Conservation (phyloP, 805 yeast species). For the Suhomyces sp. region DNA sequence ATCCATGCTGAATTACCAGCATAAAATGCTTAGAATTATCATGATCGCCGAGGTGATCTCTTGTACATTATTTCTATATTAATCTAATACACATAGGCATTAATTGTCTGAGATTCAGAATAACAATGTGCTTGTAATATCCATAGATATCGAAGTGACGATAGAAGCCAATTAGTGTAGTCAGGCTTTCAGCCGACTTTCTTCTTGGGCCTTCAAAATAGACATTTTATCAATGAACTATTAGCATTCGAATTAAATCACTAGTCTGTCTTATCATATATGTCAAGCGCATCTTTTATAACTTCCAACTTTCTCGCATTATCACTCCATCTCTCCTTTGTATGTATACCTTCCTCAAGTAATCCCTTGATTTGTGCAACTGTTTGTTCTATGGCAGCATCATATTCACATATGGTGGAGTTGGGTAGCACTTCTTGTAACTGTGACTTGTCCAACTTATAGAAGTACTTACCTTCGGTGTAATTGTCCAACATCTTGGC, state of each 20-base stretch:
- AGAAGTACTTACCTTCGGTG: constrained; percentile 22
- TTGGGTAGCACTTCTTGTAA: constrained; percentile 18
- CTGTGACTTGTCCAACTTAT: constrained; percentile 22
- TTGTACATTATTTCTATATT: constrained; percentile 2
- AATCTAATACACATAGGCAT: neutral
- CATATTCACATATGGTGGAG: constrained; percentile 30
- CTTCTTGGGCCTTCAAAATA: too few species aligned
- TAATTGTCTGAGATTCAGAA: neutral
- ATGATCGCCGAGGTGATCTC: neutral
- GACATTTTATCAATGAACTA: too few species aligned
- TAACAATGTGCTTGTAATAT: too few species aligned
- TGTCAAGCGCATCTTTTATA: constrained; percentile 22
- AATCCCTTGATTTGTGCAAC: constrained; percentile 27
- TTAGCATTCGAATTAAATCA: too few species aligned
- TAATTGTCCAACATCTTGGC: constrained; percentile 19
- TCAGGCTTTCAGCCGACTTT: too few species aligned
- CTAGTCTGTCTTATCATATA: neutral
- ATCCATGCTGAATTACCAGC: too few species aligned
- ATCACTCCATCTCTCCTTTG: constrained; percentile 34
- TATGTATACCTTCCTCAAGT: constrained; percentile 29
- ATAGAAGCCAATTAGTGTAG: too few species aligned
- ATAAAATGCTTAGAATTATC: too few species aligned
- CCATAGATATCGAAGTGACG: too few species aligned
- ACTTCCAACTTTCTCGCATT: constrained; percentile 34
- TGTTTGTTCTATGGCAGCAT: constrained; percentile 25